A percentile compares a stretch with the other conserved stretches of the same genome.
These are phyloP conservation scores for Xerocomus cyaneibrunnescens DNA, from an alignment of 1,284 basidiomycete species.

Conservation along the genomic window DNA sequence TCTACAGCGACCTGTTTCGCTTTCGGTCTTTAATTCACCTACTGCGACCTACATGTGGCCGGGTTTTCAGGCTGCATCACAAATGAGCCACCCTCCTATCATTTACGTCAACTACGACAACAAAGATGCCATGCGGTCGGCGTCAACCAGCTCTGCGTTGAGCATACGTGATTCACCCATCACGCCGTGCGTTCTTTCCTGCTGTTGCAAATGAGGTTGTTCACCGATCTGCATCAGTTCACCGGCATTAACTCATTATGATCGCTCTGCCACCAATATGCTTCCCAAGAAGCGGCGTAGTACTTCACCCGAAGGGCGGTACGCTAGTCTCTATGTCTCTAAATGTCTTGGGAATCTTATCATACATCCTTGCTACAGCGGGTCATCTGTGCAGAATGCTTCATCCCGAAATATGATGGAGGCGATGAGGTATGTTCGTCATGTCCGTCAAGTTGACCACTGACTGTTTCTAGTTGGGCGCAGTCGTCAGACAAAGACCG, in stretches of 20 bases:
- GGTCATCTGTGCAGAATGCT: conserved; percentile 9
- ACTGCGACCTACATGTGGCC: conserved; percentile 44
- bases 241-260: conserved; percentile 28
- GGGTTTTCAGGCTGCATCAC: conserved; percentile 38
- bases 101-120: conserved; percentile 41
- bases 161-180: conserved; percentile 32
- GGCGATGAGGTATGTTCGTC: conserved; percentile 29
- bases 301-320: conserved; percentile 33
- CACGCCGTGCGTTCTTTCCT: conserved; percentile 30
- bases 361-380: conserved; percentile 14
- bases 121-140: conserved; percentile 34
- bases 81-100: conserved; percentile 38
- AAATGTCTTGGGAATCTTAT: conserved; percentile 11
- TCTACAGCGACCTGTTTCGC: conserved; percentile 35
- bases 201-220: conserved; percentile 7
- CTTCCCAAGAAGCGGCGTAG: conserved; percentile 36
- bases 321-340: conserved; percentile 14
- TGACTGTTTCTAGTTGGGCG: conserved; percentile 23
- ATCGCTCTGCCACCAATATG: conserved; percentile 31
- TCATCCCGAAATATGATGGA: conserved; percentile 24
- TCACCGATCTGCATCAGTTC: conserved; percentile 29
- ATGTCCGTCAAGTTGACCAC: neutral
- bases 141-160: conserved; percentile 33
- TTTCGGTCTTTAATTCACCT: conserved; percentile 40
- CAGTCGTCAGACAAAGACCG: conserved; percentile 23